These are phyloP conservation scores for Vitis labrusca DNA, from an alignment of 164 flowering plant species.

Conservation along the genomic window DNA sequence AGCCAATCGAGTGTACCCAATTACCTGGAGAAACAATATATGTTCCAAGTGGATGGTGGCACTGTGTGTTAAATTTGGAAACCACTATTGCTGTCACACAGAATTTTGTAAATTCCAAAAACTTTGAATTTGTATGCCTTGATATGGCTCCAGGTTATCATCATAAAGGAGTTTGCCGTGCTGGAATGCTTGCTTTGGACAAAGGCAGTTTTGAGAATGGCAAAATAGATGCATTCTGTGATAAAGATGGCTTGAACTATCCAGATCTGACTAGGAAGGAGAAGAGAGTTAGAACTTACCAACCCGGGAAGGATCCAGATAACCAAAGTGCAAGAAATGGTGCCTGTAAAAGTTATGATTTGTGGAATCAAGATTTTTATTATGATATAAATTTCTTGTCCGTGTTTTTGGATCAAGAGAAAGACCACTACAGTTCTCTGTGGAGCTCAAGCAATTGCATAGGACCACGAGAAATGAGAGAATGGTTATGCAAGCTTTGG, in stretches of 20 bases:
- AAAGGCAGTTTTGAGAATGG: slow-evolving; percentile 29
- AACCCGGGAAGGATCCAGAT: slow-evolving; percentile 18
- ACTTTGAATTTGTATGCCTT: slow-evolving; percentile 90
- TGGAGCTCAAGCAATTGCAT: slow-evolving; percentile 84
- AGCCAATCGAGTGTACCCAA: slow-evolving; percentile 92
- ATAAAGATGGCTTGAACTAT: slow-evolving; percentile 27
- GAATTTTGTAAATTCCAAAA: slow-evolving; percentile 82
- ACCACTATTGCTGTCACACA: slow-evolving; percentile 93
- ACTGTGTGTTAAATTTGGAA: slow-evolving; percentile 92
- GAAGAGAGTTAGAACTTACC: slow-evolving; percentile 48
- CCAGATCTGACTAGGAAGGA: slow-evolving; percentile 47
- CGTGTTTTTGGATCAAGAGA: slow-evolving; percentile 67
- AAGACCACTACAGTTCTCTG: slow-evolving; percentile 76
- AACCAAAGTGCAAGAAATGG: slow-evolving; percentile 25
- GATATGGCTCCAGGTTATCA: slow-evolving; percentile 96
- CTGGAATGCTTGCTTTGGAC: slow-evolving; percentile 89
- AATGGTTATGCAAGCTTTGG: slow-evolving; percentile 94
- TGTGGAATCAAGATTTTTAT: slow-evolving; percentile 38
- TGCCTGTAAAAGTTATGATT: slow-evolving; percentile 19
- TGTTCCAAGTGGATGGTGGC: slow-evolving; percentile 99
- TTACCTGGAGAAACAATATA: slow-evolving; percentile 95
- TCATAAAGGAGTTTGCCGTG: slow-evolving; percentile 95
- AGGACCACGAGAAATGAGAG: slow-evolving; percentile 88
- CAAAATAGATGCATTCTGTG: slow-evolving; percentile 17
- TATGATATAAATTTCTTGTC: slow-evolving; percentile 72